These are phyloP conservation scores for Huntiella omanensis DNA, from an alignment of 2,329 filamentous ascomycete genomes.

Conservation along the genomic window DNA sequence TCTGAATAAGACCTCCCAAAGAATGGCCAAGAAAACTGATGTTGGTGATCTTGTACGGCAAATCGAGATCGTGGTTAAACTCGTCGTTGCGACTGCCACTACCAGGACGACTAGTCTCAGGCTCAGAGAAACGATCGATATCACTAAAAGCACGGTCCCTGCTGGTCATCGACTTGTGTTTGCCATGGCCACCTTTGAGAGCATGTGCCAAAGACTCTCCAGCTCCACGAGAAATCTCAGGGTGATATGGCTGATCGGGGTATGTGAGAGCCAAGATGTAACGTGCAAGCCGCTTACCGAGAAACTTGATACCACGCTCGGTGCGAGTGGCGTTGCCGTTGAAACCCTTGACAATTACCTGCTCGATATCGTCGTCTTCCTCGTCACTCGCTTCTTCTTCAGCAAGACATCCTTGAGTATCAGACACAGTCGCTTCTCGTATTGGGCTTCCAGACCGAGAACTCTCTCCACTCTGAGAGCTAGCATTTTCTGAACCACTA, in stretches of 20 bases:
- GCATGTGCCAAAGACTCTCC: constrained; percentile 24
- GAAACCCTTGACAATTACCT: constrained; percentile 80
- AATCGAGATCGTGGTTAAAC: constrained; percentile 6
- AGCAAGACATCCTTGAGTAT: not conserved
- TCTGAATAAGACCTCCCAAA: constrained; percentile 74
- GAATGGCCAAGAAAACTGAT: constrained; percentile 93
- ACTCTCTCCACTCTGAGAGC: not conserved
- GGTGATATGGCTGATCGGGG: constrained; percentile 77
- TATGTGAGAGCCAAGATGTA: constrained; percentile 82
- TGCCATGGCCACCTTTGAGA: constrained; percentile 19
- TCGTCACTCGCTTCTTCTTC: constrained; percentile 20
- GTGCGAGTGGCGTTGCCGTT: constrained; percentile 79
- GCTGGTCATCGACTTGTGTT: not conserved
- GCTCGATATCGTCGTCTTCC: constrained; percentile 52
- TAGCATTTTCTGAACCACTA: constrained; percentile 1
- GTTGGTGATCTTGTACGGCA: constrained; percentile 66
- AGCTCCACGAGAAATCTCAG: constrained; percentile 31
- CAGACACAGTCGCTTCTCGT: not conserved
- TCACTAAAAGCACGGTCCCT: not conserved
- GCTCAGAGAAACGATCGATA: too few species aligned
- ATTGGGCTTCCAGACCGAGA: constrained; percentile 10
- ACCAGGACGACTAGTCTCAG: too few species aligned
- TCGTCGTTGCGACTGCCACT: constrained; percentile 16
- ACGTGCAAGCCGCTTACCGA: constrained; percentile 84
- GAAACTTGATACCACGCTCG: constrained; percentile 88